A percentile compares a stretch with the other conserved stretches of the same genome.
phyloP scores from a whole-genome alignment of 495 filamentous ascomycete genomes.

The Podospora tetraspora region DNA sequence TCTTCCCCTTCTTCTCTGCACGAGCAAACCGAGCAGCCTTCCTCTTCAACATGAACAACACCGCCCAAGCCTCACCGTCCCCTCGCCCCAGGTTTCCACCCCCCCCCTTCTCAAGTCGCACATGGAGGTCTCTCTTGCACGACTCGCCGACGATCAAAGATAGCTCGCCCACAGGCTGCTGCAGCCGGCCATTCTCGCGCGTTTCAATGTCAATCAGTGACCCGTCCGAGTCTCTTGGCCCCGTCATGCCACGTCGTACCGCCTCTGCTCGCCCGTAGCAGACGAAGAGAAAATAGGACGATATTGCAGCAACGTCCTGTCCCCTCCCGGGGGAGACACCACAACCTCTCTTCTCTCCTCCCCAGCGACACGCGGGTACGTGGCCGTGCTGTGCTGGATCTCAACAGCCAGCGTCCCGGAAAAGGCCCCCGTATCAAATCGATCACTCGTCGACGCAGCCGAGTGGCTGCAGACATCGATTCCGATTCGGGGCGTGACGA shows the following conservation, averaged over 20 bases:
- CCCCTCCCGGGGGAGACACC: not conserved
- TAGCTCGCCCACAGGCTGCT: not conserved
- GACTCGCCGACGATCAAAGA: constrained; percentile 5
- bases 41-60: not conserved
- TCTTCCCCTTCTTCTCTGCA: not conserved
- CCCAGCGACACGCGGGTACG: not conserved
- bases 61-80: not conserved
- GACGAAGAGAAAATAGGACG: too few species aligned
- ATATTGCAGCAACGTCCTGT: not conserved
- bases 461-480: constrained; percentile 24
- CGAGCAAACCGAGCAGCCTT: not conserved
- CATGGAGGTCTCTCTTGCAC: constrained; percentile 5
- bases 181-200: constrained; percentile 8
- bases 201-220: constrained; percentile 8
- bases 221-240: constrained; percentile 3
- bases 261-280: not conserved
- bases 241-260: constrained; percentile 8
- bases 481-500: constrained; percentile 20
- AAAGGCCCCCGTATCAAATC: constrained; percentile 11
- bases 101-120: constrained; percentile 3
- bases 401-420: not conserved
- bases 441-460: constrained; percentile 5
- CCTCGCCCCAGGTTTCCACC: not conserved
- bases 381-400: constrained; percentile 3
- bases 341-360: not conserved